These are phyloP conservation scores for Fusarium miscanthi DNA, from an alignment of 2,329 filamentous ascomycete species.

Conservation along the genomic window DNA sequence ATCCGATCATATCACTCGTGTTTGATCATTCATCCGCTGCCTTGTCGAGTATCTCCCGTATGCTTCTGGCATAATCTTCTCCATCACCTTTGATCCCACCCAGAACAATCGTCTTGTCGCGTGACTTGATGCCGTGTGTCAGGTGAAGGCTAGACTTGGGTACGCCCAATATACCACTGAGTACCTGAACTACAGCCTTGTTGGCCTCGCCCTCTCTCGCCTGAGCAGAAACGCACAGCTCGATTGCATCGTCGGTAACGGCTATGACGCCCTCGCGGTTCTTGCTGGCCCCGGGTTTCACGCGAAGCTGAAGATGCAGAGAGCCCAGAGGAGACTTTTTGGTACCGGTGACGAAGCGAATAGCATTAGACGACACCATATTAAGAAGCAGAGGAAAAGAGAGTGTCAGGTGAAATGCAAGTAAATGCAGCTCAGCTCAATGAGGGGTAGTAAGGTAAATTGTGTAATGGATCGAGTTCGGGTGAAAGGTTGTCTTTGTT, in stretches of 20 bases:
- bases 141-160: slow-evolving; percentile 74
- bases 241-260: slow-evolving; percentile 67
- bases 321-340: slow-evolving; percentile 58
- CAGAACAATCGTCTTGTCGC: slow-evolving; percentile 69
- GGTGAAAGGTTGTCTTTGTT: background rate
- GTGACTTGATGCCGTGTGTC: slow-evolving; percentile 70
- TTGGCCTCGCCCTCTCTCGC: slow-evolving; percentile 77
- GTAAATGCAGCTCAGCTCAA: background rate
- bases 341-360: slow-evolving; percentile 61
- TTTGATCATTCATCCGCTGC: slow-evolving; percentile 36
- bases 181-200: slow-evolving; percentile 69
- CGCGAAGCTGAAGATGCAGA: slow-evolving; percentile 72
- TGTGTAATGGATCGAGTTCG: background rate
- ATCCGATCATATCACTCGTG: background rate
- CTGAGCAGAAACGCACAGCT: slow-evolving; percentile 74
- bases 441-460: slow-evolving; percentile 21
- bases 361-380: slow-evolving; percentile 49
- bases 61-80: slow-evolving; percentile 40
- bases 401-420: background rate
- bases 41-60: slow-evolving; percentile 46
- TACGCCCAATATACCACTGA: slow-evolving; percentile 69
- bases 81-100: slow-evolving; percentile 50
- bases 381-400: background rate
- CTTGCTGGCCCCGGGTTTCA: slow-evolving; percentile 73
- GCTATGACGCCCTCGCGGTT: slow-evolving; percentile 69